Conservation (phyloP, 108 stramenopile species). For the Nitzschia putrida region DNA sequence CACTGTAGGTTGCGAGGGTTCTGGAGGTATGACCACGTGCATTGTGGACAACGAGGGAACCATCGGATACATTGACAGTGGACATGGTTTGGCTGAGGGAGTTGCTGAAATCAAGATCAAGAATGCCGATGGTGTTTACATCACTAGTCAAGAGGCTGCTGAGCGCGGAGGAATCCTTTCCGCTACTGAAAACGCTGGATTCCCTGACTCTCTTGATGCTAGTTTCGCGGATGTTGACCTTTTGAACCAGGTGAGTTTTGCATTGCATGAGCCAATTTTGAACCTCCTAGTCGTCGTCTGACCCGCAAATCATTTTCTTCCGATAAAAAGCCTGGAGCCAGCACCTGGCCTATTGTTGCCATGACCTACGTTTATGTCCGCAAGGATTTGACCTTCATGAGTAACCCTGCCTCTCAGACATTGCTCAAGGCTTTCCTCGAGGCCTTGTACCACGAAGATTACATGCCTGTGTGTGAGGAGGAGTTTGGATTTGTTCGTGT, state of each 20-base stretch:
- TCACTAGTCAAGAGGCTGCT: slow-evolving; percentile 55
- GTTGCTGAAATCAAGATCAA: slow-evolving; percentile 66
- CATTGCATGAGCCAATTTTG: not conserved
- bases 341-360: slow-evolving; percentile 84
- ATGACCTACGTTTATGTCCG: slow-evolving; percentile 82
- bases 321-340: slow-evolving; percentile 32
- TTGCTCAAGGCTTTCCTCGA: slow-evolving; percentile 58
- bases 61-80: slow-evolving; percentile 85
- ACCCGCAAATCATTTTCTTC: too few species aligned
- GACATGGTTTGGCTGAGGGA: slow-evolving; percentile 74
- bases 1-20: slow-evolving; percentile 67
- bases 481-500: slow-evolving; percentile 53
- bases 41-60: slow-evolving; percentile 57
- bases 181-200: slow-evolving; percentile 42
- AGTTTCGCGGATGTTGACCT: slow-evolving; percentile 60
- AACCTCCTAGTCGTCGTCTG: not conserved
- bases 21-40: slow-evolving; percentile 67
- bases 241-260: slow-evolving; percentile 42
- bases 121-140: slow-evolving; percentile 63
- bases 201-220: slow-evolving; percentile 51
- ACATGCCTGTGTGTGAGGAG: slow-evolving; percentile 38
- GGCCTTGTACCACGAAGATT: slow-evolving; percentile 45
- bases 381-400: slow-evolving; percentile 55
- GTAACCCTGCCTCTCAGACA: slow-evolving; percentile 36
- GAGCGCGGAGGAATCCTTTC: slow-evolving; percentile 58